Evolutionary conservation across 176 grass and related monocot species (phyloP).

Genomic region (Phoenix dactylifera): DNA sequence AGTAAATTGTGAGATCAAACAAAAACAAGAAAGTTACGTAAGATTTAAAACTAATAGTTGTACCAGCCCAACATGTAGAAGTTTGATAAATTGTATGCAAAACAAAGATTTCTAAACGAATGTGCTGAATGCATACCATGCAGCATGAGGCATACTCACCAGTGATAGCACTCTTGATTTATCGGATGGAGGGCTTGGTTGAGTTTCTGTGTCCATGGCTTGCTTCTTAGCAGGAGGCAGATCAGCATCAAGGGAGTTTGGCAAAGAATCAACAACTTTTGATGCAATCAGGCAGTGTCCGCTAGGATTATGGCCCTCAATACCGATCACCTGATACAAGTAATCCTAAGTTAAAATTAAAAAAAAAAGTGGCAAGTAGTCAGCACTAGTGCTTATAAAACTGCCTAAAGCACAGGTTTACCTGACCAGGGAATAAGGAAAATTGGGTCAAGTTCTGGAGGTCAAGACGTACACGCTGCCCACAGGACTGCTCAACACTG

Average conservation of each 20-base stretch:
- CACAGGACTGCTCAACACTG: slow-evolving; percentile 68
- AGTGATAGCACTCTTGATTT: slow-evolving; percentile 37
- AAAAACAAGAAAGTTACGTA: too few species aligned
- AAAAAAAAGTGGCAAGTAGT: not conserved
- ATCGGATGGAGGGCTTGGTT: slow-evolving; percentile 28
- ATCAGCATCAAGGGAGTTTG: slow-evolving; percentile 32
- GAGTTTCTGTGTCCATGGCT: slow-evolving; percentile 33
- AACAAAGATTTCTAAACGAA: too few species aligned
- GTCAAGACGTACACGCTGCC: slow-evolving; percentile 69
- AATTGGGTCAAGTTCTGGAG: slow-evolving; percentile 67
- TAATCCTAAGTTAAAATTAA: not conserved
- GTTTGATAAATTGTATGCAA: too few species aligned
- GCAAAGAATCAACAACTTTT: slow-evolving; percentile 66
- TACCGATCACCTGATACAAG: slow-evolving; percentile 53
- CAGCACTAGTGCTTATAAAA: not conserved
- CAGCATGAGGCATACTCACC: slow-evolving; percentile 27
- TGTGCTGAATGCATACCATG: too few species aligned
- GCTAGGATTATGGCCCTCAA: slow-evolving; percentile 89
- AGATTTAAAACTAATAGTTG: too few species aligned
- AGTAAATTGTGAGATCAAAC: too few species aligned
- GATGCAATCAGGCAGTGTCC: slow-evolving; percentile 78
- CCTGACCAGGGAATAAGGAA: slow-evolving; percentile 92
- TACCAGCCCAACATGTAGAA: too few species aligned
- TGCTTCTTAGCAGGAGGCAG: slow-evolving; percentile 69
- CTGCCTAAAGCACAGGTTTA: slow-evolving; percentile 7